Base-by-base conservation (phyloP, 305 asterid genomes). In the Rubia occidens region DNA sequence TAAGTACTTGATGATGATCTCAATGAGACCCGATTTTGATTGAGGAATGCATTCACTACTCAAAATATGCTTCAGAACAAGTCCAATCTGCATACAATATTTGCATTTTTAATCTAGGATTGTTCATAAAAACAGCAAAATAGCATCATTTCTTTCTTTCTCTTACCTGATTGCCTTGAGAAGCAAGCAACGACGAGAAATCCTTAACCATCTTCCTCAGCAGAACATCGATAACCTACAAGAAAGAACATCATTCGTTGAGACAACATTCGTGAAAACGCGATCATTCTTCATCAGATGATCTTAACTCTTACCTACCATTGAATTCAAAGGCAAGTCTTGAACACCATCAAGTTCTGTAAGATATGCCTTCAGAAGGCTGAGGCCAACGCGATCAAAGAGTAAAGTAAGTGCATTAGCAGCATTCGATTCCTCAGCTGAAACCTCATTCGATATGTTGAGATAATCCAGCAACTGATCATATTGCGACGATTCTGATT, bases 151-250 rank as follows among this genome's bases (percentile, higher is more conserved):
- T 45, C 45, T 18, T 10, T 44, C 21, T 14, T 29, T 39, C 53
- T 9, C 69, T 68, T 81, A 89, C 98, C 98, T 88, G 96, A 80
- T 83, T 82, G 73, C 98, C 83, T 77, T 86, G 90, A 73, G 96
- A 84, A 49, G 76, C 80, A 82, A 88, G 75, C 76, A 84, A 71
- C 49, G 86, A 81, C 3, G 98, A 80, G 79, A 91, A 89, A 82
- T 89, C 94, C 81, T 88, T 88, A 55, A 86, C 87, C 66, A 85
- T 83, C 80, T 88, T 89, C 85, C 87, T 83, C 66, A 89, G 82
- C 68, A 91, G 73, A 70, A 82, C 71, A 80, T 91, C 95, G 69
- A 86, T 80, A 60, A 83, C 95, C 98, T 91, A 75, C 78, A 76
- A 29, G 73, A 18, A 43, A 15, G 11, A 24, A 37, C 13, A 15